Conservation (phyloP, 176 grass and related monocot genomes). For the Bromus sterilis region DNA sequence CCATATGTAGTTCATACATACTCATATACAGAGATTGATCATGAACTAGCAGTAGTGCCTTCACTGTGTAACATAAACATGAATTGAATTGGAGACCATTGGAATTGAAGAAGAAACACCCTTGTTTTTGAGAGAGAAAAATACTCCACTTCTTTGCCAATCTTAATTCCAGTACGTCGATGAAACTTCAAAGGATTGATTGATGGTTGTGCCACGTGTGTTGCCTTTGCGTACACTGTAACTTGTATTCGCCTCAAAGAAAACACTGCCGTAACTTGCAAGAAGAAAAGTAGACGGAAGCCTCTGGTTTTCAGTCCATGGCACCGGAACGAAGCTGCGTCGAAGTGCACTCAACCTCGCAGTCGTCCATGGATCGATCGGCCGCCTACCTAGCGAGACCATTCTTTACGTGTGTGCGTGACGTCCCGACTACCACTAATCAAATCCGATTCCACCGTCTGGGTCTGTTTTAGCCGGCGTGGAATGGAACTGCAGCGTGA, state of each 20-base stretch:
- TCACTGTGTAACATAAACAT: slow-evolving; percentile 16
- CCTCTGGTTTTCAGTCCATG: neutral
- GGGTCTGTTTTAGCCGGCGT: neutral
- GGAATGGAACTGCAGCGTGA: neutral
- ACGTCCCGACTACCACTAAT: neutral
- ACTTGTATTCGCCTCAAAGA: neutral
- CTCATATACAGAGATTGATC: slow-evolving; percentile 11
- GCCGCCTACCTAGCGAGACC: neutral
- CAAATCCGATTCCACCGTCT: neutral
- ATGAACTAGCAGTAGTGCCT: slow-evolving; percentile 2
- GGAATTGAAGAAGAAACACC: too few species aligned
- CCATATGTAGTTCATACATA: neutral
- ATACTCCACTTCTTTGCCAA: neutral
- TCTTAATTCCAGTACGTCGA: neutral
- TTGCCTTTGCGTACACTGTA: slow-evolving; percentile 14
- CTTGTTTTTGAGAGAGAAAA: too few species aligned
- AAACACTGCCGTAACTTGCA: neutral
- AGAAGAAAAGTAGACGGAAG: neutral
- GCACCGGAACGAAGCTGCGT: neutral
- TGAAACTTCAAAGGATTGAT: neutral
- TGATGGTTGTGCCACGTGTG: neutral
- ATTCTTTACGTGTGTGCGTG: neutral
- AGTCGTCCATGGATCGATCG: neutral
- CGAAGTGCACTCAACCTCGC: neutral
- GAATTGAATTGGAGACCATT: neutral